Conservation (phyloP, 2,329 filamentous ascomycete species). For the Simplicillium aogashimaense region DNA sequence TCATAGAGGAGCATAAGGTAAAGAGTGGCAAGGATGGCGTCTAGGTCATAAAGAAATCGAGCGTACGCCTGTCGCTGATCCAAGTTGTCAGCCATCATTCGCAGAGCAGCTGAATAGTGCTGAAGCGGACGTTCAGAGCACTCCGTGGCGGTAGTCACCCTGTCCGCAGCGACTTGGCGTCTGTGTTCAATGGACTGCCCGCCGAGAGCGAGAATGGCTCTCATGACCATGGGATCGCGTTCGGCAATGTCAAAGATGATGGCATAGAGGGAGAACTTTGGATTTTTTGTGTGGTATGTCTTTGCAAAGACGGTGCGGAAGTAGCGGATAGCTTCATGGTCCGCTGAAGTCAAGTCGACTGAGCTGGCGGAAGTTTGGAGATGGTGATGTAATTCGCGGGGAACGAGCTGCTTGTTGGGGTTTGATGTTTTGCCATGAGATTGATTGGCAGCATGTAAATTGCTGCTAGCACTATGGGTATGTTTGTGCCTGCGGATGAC, state of each 20-base stretch:
- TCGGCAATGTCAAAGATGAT: constrained; percentile 23
- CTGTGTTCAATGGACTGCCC: constrained; percentile 19
- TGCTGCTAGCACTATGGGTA: background rate
- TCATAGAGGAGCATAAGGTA: constrained; percentile 26
- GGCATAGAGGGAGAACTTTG: constrained; percentile 21
- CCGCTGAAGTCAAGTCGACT: constrained; percentile 15
- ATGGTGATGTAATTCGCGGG: too few species aligned
- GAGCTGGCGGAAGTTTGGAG: constrained; percentile 8
- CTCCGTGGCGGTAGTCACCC: background rate
- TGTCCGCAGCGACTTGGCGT: constrained; percentile 7
- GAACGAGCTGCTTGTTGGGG: too few species aligned
- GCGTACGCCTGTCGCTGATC: constrained; percentile 7
- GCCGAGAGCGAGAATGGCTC: constrained; percentile 22
- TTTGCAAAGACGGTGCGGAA: constrained; percentile 24
- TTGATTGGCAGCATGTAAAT: constrained; percentile 5
- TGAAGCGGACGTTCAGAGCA: constrained; percentile 9
- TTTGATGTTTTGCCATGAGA: constrained; percentile 1
- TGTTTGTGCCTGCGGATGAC: background rate
- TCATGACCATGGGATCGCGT: constrained; percentile 23
- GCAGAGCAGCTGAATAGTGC: constrained; percentile 21
- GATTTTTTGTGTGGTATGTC: constrained; percentile 24
- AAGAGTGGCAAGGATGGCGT: constrained; percentile 18
- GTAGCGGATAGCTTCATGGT: constrained; percentile 23
- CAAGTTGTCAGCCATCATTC: constrained; percentile 18
- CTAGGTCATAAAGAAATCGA: constrained; percentile 14